Evolutionary conservation across 1,284 basidiomycete species (phyloP).

Genomic region (Apiotrichum akiyoshidainum): DNA sequence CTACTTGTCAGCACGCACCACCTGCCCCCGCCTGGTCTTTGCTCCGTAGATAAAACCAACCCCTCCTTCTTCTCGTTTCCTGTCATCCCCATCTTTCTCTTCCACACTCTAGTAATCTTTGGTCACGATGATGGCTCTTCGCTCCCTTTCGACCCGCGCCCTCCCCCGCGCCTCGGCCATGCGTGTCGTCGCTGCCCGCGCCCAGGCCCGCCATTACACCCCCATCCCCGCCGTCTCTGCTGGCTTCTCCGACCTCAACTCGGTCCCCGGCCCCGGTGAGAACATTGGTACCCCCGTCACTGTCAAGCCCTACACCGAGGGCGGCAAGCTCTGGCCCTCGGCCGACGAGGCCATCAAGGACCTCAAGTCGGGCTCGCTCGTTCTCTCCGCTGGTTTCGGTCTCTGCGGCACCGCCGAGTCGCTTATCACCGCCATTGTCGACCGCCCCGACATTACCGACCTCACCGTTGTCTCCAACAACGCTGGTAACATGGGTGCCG

Average conservation of each 20-base stretch:
- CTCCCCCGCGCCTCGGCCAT: conserved; percentile 20
- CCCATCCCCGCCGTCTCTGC: conserved; percentile 15
- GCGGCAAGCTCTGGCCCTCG: conserved; percentile 69
- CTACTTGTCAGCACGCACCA: not conserved
- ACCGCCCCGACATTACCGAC: conserved; percentile 65
- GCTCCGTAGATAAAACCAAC: conserved; percentile 2
- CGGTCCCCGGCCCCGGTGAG: conserved; percentile 18
- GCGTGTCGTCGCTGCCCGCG: conserved; percentile 15
- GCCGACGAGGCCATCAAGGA: conserved; percentile 77
- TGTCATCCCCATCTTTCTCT: not conserved
- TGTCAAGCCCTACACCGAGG: conserved; percentile 32
- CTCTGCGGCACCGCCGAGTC: conserved; percentile 62
- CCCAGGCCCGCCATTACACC: conserved; percentile 14
- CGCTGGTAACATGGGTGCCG: conserved; percentile 68
- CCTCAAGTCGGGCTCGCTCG: conserved; percentile 70
- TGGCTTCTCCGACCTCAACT: conserved; percentile 19
- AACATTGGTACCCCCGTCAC: conserved; percentile 16
- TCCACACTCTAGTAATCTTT: not conserved
- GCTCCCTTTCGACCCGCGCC: conserved; percentile 19
- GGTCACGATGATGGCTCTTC: conserved; percentile 19
- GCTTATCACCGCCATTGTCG: conserved; percentile 72
- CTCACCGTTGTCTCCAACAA: conserved; percentile 89
- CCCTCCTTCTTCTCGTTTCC: not conserved
- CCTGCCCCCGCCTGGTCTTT: not conserved
- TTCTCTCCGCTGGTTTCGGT: conserved; percentile 69